phyloP scores from a whole-genome alignment of 2,329 filamentous ascomycete species.

The Trichophyton equinum region DNA sequence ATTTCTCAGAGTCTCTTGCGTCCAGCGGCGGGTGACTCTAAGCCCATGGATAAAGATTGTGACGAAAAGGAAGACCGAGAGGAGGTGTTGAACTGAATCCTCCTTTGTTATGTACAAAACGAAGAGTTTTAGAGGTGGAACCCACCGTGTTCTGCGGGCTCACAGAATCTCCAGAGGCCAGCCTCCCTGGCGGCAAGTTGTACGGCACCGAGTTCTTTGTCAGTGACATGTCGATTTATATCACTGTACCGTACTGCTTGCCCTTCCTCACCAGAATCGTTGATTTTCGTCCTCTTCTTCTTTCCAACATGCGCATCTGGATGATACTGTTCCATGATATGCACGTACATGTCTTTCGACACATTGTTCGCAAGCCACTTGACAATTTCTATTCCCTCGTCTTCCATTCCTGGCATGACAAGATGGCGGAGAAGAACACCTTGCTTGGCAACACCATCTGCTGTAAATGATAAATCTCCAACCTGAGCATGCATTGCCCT shows the following conservation, averaged over 20 bases:
- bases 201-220: constrained; percentile 54
- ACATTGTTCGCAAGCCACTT: constrained; percentile 61
- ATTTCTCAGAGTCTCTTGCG: not conserved
- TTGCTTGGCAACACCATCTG: constrained; percentile 66
- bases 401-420: constrained; percentile 70
- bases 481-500: constrained; percentile 71
- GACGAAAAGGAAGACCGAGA: not conserved
- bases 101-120: not conserved
- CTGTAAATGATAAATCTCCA: constrained; percentile 69
- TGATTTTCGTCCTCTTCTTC: constrained; percentile 31
- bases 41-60: not conserved
- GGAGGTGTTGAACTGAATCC: not conserved
- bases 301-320: constrained; percentile 74
- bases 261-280: constrained; percentile 18
- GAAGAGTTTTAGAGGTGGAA: constrained; percentile 34
- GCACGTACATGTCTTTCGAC: constrained; percentile 62
- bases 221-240: constrained; percentile 59
- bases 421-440: constrained; percentile 66
- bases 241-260: constrained; percentile 55
- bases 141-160: constrained; percentile 45
- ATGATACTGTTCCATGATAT: constrained; percentile 83
- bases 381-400: constrained; percentile 62
- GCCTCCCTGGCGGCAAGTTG: constrained; percentile 55
- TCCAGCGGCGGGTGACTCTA: not conserved
- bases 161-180: constrained; percentile 68